Percentiles rank a stretch among this genome's conserved stretches.
Evolutionary conservation across 2,329 filamentous ascomycete species (phyloP).

Genomic region (Neophaeococcomyces mojaviensis): DNA sequence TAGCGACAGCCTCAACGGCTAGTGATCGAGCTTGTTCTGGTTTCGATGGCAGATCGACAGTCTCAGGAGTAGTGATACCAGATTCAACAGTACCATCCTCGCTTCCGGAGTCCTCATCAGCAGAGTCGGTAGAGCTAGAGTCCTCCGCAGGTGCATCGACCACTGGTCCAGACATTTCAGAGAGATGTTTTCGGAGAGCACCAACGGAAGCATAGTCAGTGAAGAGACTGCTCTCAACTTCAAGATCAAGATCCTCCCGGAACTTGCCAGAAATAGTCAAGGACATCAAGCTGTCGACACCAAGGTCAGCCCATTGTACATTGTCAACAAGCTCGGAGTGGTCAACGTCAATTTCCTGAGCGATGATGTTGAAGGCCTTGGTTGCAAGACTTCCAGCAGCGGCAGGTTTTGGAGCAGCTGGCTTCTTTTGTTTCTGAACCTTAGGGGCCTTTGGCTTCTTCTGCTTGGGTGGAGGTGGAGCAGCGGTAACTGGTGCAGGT

Average conservation of each 20-base stretch:
- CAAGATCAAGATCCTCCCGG: constrained; percentile 53
- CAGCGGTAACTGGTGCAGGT: constrained; percentile 12
- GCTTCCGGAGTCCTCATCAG: constrained; percentile 21
- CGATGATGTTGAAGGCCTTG: constrained; percentile 34
- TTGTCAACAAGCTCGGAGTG: constrained; percentile 53
- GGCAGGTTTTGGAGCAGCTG: constrained; percentile 17
- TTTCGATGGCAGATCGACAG: constrained; percentile 23
- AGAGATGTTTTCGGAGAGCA: constrained; percentile 52
- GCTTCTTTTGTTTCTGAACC: constrained; percentile 24
- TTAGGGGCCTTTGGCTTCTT: constrained; percentile 25
- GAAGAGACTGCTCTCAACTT: constrained; percentile 53
- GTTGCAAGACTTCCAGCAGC: constrained; percentile 27
- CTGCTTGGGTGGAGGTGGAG: constrained; percentile 23
- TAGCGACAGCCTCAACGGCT: constrained; percentile 26
- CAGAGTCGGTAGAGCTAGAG: constrained; percentile 21
- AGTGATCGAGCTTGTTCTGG: constrained; percentile 17
- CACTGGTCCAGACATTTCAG: constrained; percentile 18
- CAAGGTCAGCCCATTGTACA: constrained; percentile 54
- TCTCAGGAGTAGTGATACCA: constrained; percentile 24
- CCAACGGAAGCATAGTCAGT: constrained; percentile 54
- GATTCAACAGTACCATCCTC: constrained; percentile 23
- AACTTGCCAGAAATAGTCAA: constrained; percentile 56
- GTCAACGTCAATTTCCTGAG: constrained; percentile 47
- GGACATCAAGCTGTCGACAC: constrained; percentile 55
- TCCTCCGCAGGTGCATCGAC: constrained; percentile 25